These are phyloP conservation scores for Annulohypoxylon moriforme DNA, from an alignment of 495 filamentous ascomycete species.

Conservation along the genomic window DNA sequence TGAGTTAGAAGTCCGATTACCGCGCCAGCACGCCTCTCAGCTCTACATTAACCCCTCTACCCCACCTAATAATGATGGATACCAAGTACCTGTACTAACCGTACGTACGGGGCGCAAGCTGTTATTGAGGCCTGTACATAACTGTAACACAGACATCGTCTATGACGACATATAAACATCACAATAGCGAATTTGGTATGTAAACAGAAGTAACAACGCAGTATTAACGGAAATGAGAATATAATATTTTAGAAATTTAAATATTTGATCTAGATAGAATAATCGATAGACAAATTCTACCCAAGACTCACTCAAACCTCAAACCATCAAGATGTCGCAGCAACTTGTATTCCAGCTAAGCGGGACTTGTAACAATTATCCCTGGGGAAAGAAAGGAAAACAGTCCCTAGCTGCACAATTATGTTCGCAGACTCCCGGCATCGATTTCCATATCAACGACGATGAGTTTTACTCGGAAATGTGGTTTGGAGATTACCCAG, in stretches of 20 bases:
- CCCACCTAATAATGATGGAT: too few species aligned
- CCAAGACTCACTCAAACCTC: neutral
- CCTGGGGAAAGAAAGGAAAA: constrained; percentile 77
- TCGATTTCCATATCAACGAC: constrained; percentile 75
- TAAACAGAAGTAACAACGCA: neutral
- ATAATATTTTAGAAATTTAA: neutral
- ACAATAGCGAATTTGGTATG: constrained; percentile 9
- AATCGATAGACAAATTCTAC: neutral
- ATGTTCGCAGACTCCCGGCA: constrained; percentile 72
- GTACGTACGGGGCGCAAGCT: neutral
- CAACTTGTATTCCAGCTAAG: constrained; percentile 61
- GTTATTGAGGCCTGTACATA: neutral
- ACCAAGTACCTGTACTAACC: too few species aligned
- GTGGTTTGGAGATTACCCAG: constrained; percentile 87
- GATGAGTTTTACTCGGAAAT: constrained; percentile 73
- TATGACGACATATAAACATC: constrained; percentile 40
- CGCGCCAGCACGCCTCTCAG: too few species aligned
- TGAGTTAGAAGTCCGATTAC: neutral
- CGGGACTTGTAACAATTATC: constrained; percentile 66
- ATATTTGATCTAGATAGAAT: neutral
- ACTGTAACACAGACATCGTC: constrained; percentile 20
- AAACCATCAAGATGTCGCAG: constrained; percentile 31
- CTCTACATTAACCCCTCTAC: too few species aligned
- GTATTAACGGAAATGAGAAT: neutral
- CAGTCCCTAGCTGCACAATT: constrained; percentile 76